These are phyloP conservation scores for Fusarium haematococcum DNA, from an alignment of 2,329 filamentous ascomycete genomes.

Conservation along the genomic window DNA sequence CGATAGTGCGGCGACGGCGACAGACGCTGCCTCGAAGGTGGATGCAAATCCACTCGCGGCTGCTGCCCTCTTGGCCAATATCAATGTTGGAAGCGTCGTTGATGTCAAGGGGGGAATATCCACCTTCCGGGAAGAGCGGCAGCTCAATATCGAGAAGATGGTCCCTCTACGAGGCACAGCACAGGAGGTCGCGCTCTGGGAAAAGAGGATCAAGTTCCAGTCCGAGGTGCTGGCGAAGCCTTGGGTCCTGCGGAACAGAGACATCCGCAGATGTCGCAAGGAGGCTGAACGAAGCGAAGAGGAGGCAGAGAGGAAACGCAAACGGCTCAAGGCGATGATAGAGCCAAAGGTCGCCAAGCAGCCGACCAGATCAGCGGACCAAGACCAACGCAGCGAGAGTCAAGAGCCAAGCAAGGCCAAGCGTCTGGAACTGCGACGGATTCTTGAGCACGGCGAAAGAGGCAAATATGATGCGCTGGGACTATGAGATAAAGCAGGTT, in stretches of 20 bases:
- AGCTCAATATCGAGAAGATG: conserved; percentile 66
- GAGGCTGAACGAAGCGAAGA: conserved; percentile 55
- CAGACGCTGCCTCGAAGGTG: conserved; percentile 6
- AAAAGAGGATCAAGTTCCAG: conserved; percentile 63
- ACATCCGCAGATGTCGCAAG: conserved; percentile 63
- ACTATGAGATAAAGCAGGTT: conserved; percentile 40
- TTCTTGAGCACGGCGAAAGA: conserved; percentile 45
- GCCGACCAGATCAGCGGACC: conserved; percentile 9
- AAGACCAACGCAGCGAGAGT: conserved; percentile 10
- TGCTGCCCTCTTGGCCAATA: conserved; percentile 40
- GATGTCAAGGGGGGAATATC: conserved; percentile 67
- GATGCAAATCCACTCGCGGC: not conserved
- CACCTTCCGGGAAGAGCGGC: conserved; percentile 60
- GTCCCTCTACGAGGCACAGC: conserved; percentile 62
- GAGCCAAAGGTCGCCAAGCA: conserved; percentile 16
- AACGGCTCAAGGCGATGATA: conserved; percentile 35
- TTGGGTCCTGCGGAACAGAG: conserved; percentile 65
- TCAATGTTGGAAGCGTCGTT: conserved; percentile 66
- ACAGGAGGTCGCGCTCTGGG: conserved; percentile 70
- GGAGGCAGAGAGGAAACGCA: conserved; percentile 43
- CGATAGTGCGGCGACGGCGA: not conserved
- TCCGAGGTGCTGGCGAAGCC: conserved; percentile 61
- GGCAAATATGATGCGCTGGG: conserved; percentile 52
- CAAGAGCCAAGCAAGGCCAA: conserved; percentile 28
- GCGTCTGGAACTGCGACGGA: conserved; percentile 40